Base-by-base conservation (phyloP, 2,329 filamentous ascomycete species). In the Didymella exigua region DNA sequence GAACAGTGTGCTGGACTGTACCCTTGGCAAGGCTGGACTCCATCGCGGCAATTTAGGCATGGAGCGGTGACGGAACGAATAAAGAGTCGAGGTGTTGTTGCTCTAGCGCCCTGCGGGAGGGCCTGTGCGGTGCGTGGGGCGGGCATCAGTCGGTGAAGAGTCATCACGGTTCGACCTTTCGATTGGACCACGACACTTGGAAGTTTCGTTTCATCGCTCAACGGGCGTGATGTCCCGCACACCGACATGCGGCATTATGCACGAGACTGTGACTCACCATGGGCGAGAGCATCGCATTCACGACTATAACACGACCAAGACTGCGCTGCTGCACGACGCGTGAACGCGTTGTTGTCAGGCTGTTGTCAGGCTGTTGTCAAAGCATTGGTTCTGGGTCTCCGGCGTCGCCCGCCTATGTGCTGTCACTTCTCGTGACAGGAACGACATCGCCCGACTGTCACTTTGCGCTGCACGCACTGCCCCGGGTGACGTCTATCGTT, bases 291-390 rank as follows among this genome's bases (percentile, higher is more conserved):
- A 62, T 34, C 16, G 18, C 21, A 36, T 62, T 69, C 72, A 63
- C 72, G 71, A 72, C 71, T 71, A 74, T 72, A 74, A 74, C 72
- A 74, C 71, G 72, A 62, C 61, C 60, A 42, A 56, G 37, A 65
- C 52, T 59, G 52, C 67, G 52, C 66, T 63, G 54, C 56, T 50
- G 60, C 52, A 55, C 55, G 53, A 60, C 70, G 69, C 69, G 70
- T 69, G 51, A 66, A 61, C 71, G 70, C 70, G 70, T 73, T 65
- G 60, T 62, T 59, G 38, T 42, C 23, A 18, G n/a, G 7, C 10
- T 27, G 26, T 27, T 27, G 49, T 44, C 40, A 44, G 10, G 4
- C 30, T 21, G 41, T 46, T 47, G 52, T 50, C 52, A 55, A 47
- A 40, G 52, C 52, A 49, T 33, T 34, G 36, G 40, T 59, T 72